Conservation (phyloP, 2,329 filamentous ascomycete genomes). For the Cladophialophora chaetospira region DNA sequence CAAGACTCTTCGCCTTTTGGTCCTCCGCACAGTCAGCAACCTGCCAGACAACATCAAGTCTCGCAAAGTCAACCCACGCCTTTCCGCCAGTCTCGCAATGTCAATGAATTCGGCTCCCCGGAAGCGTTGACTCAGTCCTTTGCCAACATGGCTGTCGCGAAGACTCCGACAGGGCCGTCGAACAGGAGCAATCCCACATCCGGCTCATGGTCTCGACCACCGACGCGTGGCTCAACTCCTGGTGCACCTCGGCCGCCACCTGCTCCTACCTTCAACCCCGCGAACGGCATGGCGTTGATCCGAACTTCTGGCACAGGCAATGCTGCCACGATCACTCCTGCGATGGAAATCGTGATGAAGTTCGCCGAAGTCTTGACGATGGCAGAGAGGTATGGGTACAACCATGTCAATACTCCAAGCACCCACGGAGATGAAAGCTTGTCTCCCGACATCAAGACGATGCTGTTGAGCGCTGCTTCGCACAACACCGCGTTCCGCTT, state of each 20-base stretch:
- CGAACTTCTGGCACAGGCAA: neutral
- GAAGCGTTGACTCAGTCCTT: slow-evolving; percentile 10
- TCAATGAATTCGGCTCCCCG: slow-evolving; percentile 22
- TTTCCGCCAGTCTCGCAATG: slow-evolving; percentile 1
- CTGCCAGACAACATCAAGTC: neutral
- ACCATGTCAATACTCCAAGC: slow-evolving; percentile 30
- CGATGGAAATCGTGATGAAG: neutral
- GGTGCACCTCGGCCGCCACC: neutral
- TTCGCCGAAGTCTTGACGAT: slow-evolving; percentile 20
- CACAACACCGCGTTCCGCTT: slow-evolving; percentile 22
- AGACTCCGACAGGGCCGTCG: neutral
- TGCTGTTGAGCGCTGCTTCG: slow-evolving; percentile 24
- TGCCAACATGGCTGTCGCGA: neutral
- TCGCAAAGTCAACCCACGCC: slow-evolving; percentile 6
- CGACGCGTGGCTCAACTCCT: neutral
- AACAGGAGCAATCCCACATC: slow-evolving; percentile 1
- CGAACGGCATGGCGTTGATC: neutral
- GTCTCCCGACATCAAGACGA: slow-evolving; percentile 26
- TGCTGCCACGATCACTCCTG: neutral
- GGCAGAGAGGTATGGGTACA: slow-evolving; percentile 19
- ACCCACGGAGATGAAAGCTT: slow-evolving; percentile 23
- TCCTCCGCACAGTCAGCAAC: neutral
- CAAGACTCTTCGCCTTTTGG: neutral
- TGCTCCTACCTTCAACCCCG: slow-evolving; percentile 5
- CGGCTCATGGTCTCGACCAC: neutral